These are phyloP conservation scores for Lophium mytilinum DNA, from an alignment of 495 filamentous ascomycete species.

Conservation along the genomic window DNA sequence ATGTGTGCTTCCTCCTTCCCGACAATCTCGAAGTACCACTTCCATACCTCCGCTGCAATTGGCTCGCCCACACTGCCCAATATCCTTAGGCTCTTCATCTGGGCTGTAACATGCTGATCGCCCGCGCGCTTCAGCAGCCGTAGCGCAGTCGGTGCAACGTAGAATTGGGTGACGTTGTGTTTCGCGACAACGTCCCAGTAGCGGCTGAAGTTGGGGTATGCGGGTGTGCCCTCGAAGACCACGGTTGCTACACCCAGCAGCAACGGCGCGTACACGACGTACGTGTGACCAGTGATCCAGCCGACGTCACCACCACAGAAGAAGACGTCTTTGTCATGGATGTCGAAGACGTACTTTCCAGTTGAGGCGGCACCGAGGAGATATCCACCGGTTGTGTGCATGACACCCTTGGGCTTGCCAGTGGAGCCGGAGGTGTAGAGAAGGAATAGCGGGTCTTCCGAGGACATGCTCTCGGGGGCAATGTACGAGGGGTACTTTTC, in stretches of 20 bases:
- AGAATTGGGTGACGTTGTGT: conserved; percentile 95
- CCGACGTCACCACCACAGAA: conserved; percentile 98
- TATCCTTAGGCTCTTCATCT: conserved; percentile 84
- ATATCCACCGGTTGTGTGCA: conserved; percentile 96
- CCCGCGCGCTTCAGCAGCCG: conserved; percentile 90
- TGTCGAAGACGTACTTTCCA: conserved; percentile 98
- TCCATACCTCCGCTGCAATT: conserved; percentile 98
- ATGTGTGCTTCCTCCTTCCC: conserved; percentile 90
- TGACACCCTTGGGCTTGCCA: conserved; percentile 96
- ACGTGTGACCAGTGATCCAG: conserved; percentile 99
- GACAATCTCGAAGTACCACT: conserved; percentile 97
- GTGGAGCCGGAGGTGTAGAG: conserved; percentile 98
- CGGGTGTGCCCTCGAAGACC: conserved; percentile 97
- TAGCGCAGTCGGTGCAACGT: conserved; percentile 92
- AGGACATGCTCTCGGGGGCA: conserved; percentile 75
- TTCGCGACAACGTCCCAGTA: conserved; percentile 99
- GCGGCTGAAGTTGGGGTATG: conserved; percentile 93
- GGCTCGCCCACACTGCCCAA: conserved; percentile 97
- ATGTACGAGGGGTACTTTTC: conserved; percentile 91
- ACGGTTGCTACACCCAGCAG: conserved; percentile 89
- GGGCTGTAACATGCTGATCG: conserved; percentile 76
- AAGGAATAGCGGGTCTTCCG: conserved; percentile 94
- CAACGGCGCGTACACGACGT: conserved; percentile 94
- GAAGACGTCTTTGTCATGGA: conserved; percentile 85
- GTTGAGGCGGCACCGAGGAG: conserved; percentile 86